Evolutionary conservation across 2,329 filamentous ascomycete genomes (phyloP).

Genomic region (Paramyrothecium roridum): DNA sequence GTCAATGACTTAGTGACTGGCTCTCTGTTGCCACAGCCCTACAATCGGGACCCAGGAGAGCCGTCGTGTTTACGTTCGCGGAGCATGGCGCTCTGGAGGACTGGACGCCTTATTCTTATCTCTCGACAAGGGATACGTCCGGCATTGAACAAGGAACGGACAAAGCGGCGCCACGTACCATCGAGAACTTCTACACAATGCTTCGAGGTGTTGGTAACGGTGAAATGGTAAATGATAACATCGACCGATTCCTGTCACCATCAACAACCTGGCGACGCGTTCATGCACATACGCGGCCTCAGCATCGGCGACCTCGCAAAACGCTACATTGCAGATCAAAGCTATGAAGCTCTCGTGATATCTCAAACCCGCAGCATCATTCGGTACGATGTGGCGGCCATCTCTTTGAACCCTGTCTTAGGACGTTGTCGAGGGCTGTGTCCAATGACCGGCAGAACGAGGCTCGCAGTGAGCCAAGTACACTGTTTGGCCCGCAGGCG

Average conservation of each 20-base stretch:
- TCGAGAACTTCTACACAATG: not conserved
- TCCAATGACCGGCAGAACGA: conserved; percentile 38
- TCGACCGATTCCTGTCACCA: conserved; percentile 8
- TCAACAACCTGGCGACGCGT: conserved; percentile 12
- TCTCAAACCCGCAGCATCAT: conserved; percentile 16
- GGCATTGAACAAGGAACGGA: not conserved
- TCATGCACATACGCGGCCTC: conserved; percentile 9
- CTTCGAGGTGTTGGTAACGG: not conserved
- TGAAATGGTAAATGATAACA: not conserved
- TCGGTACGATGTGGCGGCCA: conserved; percentile 31
- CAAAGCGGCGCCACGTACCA: not conserved
- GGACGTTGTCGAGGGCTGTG: conserved; percentile 40
- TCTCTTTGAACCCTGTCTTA: conserved; percentile 45
- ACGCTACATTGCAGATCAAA: conserved; percentile 15
- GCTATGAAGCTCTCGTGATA: not conserved
- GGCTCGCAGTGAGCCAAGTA: conserved; percentile 29
- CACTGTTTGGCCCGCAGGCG: conserved; percentile 37
- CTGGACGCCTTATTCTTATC: conserved; percentile 34
- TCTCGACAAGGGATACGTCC: conserved; percentile 25
- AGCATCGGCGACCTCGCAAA: not conserved
- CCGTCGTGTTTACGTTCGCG: conserved; percentile 41
- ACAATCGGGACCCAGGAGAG: conserved; percentile 27
- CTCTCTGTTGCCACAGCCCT: conserved; percentile 31
- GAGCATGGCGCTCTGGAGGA: conserved; percentile 13
- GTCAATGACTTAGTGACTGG: conserved; percentile 41